Evolutionary conservation across 768 basidiomycete genomes (phyloP), one percentile per base, ranked within the genome.

Genomic region (Pleurotus platypus): DNA sequence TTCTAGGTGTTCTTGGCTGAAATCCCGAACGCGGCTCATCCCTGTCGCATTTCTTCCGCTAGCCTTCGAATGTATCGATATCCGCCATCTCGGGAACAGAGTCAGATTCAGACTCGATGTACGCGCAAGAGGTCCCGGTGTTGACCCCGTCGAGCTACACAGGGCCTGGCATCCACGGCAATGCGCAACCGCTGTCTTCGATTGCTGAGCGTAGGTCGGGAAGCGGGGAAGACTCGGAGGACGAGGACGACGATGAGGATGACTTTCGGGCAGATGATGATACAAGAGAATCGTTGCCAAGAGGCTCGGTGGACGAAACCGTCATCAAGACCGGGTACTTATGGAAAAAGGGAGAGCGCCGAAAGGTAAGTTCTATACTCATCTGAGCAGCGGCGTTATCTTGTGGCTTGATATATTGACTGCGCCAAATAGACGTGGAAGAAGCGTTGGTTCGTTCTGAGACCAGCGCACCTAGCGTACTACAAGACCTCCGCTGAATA

Each of bases 401-500:
- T 35, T 9, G 30, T 35, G 30, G 30, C 30, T 35, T 35, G 30
- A 35, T 35, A 35, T 35, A 35, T 35, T 35, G 9, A 35, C 30
- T 35, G 9, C 30, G 30, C 11, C 8, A 43, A 54, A n/a, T 66
- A 96, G 94, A 94, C 90, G 1, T 99, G 97, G 97, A 98, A 98
- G 81, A 95, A 94, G 73, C 84, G 95, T 18, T 98, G 96, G 96
- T 98, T 98, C 64, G 97, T 99, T 1, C 75, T 99, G 58, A 84
- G 96, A 15, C 84, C 92, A 0, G 90, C 89, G 2, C 93, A 97
- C 70, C 75, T 99, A 49, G 94, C 94, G 3, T 98, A 96, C 72
- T 98, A 98, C 84, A 98, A 98, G 78, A 93, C 84, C 48, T 87
- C 90, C 30, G 90, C 91, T 57, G 96, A 99, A 72, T 98, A 98